Evolutionary conservation across 306 rosid genomes (phyloP).

Genomic region (Acacia confusa): DNA sequence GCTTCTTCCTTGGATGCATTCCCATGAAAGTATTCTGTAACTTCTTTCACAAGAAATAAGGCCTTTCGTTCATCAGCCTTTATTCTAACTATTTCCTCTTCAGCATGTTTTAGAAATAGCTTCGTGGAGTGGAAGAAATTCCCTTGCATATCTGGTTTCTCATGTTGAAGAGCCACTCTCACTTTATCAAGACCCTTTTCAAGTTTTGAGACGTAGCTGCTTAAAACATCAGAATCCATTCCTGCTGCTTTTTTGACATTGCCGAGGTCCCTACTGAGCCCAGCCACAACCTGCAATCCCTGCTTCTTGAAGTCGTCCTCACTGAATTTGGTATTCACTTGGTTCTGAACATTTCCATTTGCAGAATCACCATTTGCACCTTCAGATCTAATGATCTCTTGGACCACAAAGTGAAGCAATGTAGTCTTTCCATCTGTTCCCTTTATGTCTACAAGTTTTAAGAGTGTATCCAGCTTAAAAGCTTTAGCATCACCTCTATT

Average conservation of each 20-base stretch:
- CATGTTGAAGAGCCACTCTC: slow-evolving; percentile 67
- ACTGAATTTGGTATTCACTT: slow-evolving; percentile 44
- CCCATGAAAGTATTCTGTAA: slow-evolving; percentile 89
- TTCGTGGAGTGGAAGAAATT: slow-evolving; percentile 76
- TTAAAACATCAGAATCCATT: slow-evolving; percentile 95
- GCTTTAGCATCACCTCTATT: slow-evolving; percentile 95
- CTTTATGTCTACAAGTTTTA: slow-evolving; percentile 90
- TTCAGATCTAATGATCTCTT: slow-evolving; percentile 95
- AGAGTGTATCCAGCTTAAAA: slow-evolving; percentile 88
- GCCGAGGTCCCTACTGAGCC: slow-evolving; percentile 81
- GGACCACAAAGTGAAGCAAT: slow-evolving; percentile 95
- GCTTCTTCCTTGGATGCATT: slow-evolving; percentile 89
- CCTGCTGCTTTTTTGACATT: slow-evolving; percentile 91
- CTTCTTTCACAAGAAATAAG: slow-evolving; percentile 81
- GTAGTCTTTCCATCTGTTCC: slow-evolving; percentile 98
- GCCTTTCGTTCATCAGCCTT: slow-evolving; percentile 81
- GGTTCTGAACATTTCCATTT: slow-evolving; percentile 47
- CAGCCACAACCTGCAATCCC: slow-evolving; percentile 87
- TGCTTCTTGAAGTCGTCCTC: slow-evolving; percentile 83
- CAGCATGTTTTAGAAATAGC: slow-evolving; percentile 75
- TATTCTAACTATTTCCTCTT: slow-evolving; percentile 67
- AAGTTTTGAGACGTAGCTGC: slow-evolving; percentile 85
- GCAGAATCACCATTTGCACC: slow-evolving; percentile 60
- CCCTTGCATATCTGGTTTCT: slow-evolving; percentile 65
- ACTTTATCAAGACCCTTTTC: slow-evolving; percentile 93